phyloP scores from a whole-genome alignment of 164 flowering plant species.

The Berberis thunbergii region DNA sequence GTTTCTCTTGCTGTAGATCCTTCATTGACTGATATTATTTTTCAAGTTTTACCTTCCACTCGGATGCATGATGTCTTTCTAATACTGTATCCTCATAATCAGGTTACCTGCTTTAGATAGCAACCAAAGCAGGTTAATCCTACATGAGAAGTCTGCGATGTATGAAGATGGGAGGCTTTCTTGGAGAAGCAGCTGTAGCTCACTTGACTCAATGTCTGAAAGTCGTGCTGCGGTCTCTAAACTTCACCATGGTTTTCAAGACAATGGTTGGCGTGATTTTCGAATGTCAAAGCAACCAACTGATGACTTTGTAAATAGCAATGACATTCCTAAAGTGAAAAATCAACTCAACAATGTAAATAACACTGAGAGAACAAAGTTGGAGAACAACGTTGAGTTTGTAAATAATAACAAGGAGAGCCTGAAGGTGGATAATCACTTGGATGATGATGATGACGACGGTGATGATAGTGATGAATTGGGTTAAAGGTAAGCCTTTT shows the following conservation, averaged over 20 bases:
- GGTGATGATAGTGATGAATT: conserved; percentile 24
- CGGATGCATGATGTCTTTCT: background rate
- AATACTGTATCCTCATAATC: background rate
- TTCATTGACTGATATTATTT: no score
- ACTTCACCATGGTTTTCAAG: conserved; percentile 19
- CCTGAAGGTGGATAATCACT: conserved; percentile 37
- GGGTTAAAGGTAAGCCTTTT: conserved; percentile 35
- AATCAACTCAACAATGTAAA: conserved; percentile 41
- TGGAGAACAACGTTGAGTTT: conserved; percentile 35
- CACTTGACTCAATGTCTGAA: conserved; percentile 22
- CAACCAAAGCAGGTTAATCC: conserved; percentile 18
- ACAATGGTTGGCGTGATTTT: conserved; percentile 25
- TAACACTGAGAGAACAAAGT: conserved; percentile 32
- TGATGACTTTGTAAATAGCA: conserved; percentile 43
- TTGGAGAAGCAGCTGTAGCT: conserved; percentile 25
- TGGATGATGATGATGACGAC: conserved; percentile 6
- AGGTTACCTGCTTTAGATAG: conserved; percentile 28
- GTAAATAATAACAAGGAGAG: conserved; percentile 42
- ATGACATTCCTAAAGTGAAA: conserved; percentile 20
- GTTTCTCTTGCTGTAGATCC: no score
- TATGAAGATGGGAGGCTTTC: conserved; percentile 35
- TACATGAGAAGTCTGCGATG: conserved; percentile 29
- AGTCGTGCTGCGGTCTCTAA: conserved; percentile 17
- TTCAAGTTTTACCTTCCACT: no score
- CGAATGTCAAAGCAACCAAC: conserved; percentile 13